Evolutionary conservation across 2,329 filamentous ascomycete species (phyloP).

Genomic region (Fusarium napiforme): DNA sequence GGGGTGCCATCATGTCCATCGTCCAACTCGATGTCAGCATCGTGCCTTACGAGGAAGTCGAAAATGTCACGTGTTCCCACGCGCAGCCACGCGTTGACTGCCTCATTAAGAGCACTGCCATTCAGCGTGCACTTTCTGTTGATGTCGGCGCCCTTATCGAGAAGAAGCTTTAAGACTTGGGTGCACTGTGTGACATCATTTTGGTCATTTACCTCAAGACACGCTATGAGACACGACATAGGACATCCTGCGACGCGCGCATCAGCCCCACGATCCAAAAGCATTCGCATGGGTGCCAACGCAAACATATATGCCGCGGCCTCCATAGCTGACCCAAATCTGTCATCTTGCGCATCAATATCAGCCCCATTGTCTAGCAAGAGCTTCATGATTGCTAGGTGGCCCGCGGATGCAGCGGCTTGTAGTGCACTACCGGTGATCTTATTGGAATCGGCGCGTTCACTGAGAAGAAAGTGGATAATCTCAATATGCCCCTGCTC

Average conservation of each 20-base stretch:
- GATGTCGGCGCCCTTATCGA: rapidly evolving
- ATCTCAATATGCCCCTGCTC: rapidly evolving
- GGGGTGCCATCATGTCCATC: rapidly evolving
- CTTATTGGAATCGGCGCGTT: rapidly evolving
- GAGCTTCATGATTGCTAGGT: rapidly evolving
- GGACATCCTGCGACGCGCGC: rapidly evolving
- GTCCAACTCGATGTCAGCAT: rapidly evolving
- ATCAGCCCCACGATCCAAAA: rapidly evolving
- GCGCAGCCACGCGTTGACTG: rapidly evolving
- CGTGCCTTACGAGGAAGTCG: rapidly evolving
- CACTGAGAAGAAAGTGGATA: not conserved
- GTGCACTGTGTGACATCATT: rapidly evolving
- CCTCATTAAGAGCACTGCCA: rapidly evolving
- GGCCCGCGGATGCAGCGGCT: rapidly evolving
- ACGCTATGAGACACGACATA: rapidly evolving
- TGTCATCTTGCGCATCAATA: rapidly evolving
- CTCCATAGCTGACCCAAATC: rapidly evolving
- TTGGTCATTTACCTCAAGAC: rapidly evolving
- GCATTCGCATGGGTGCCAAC: rapidly evolving
- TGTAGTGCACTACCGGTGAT: rapidly evolving
- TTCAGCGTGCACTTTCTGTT: not conserved
- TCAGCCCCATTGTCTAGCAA: not conserved
- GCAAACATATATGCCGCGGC: not conserved
- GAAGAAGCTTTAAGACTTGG: rapidly evolving
- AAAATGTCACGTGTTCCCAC: rapidly evolving